These are phyloP conservation scores for Bodo saltans DNA, from an alignment of 78 protist species.

Conservation along the genomic window DNA sequence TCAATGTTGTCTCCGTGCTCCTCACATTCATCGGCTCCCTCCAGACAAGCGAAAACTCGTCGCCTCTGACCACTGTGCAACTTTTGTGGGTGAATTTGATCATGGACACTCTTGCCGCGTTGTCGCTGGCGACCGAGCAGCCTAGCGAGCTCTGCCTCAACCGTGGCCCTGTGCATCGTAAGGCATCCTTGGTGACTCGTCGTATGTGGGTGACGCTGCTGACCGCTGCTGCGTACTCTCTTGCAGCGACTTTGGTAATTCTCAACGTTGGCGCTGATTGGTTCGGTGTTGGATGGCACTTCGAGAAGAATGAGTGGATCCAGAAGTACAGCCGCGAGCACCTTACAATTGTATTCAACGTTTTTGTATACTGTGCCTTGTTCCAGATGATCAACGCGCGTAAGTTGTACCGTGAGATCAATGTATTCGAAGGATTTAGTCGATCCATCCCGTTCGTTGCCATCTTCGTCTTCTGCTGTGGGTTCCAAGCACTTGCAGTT, in stretches of 20 bases:
- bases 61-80: conserved; percentile 77
- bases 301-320: conserved; percentile 12
- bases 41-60: conserved; percentile 37
- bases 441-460: not conserved
- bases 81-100: conserved; percentile 86
- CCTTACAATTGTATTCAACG: conserved; percentile 66
- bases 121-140: conserved; percentile 82
- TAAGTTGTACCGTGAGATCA: conserved; percentile 22
- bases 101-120: conserved; percentile 88
- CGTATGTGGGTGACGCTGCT: conserved; percentile 62
- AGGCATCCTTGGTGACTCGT: not conserved
- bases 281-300: conserved; percentile 20
- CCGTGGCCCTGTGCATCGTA: not conserved
- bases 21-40: conserved; percentile 67
- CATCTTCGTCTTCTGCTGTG: not conserved
- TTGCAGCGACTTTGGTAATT: conserved; percentile 37
- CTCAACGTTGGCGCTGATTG: conserved; percentile 20
- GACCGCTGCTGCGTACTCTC: conserved; percentile 47
- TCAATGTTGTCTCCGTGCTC: conserved; percentile 70
- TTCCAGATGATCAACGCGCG: conserved; percentile 77
- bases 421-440: conserved; percentile 14
- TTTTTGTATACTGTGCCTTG: conserved; percentile 64
- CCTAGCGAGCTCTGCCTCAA: conserved; percentile 48
- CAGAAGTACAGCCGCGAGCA: conserved; percentile 7
- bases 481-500: conserved; percentile 29